Evolutionary conservation across 176 grass and related monocot genomes (phyloP).

Genomic region (Oryza longistaminata): DNA sequence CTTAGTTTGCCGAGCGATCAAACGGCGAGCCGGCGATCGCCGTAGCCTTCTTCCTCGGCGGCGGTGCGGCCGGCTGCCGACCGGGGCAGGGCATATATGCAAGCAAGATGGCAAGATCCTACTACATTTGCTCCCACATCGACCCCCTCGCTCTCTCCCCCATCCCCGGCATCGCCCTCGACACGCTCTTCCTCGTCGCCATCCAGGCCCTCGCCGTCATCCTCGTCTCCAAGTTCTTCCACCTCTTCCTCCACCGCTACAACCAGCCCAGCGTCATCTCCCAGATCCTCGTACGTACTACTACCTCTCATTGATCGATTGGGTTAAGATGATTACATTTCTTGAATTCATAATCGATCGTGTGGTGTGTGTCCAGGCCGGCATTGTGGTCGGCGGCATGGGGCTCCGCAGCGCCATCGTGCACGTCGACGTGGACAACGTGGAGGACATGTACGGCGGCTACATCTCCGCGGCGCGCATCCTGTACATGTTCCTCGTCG

Average conservation of each 20-base stretch:
- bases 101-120: constrained; percentile 26
- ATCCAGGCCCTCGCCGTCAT: constrained; percentile 46
- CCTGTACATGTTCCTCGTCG: constrained; percentile 55
- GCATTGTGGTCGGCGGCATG: constrained; percentile 40
- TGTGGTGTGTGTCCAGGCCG: constrained; percentile 23
- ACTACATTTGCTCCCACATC: constrained; percentile 6
- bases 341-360: not conserved
- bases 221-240: constrained; percentile 40
- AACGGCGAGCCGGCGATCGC: not conserved
- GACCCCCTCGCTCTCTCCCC: constrained; percentile 9
- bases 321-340: no score
- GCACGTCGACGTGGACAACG: constrained; percentile 57
- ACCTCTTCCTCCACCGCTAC: constrained; percentile 51
- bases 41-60: not conserved
- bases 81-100: not conserved
- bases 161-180: constrained; percentile 47
- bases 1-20: not conserved
- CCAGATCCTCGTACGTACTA: constrained; percentile 46
- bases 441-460: constrained; percentile 51
- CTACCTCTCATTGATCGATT: not conserved
- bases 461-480: constrained; percentile 29
- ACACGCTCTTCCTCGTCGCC: constrained; percentile 51
- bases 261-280: constrained; percentile 48
- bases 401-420: constrained; percentile 43
- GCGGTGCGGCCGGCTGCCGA: not conserved